These are phyloP conservation scores for Marsdenia floribunda DNA, from an alignment of 257 asterid species.

Conservation along the genomic window DNA sequence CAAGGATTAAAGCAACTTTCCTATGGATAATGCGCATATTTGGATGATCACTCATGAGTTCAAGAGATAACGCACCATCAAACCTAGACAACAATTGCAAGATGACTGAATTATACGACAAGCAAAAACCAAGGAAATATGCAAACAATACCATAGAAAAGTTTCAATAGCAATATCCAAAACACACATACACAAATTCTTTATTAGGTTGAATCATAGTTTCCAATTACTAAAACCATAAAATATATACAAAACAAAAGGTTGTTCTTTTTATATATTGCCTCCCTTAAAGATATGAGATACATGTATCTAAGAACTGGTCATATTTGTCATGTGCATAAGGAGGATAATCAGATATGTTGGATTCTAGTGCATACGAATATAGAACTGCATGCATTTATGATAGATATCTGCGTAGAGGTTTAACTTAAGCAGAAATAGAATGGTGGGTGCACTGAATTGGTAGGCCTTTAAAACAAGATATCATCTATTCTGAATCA, in stretches of 20 bases:
- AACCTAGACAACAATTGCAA: slow-evolving; percentile 56
- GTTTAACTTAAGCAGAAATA: background rate
- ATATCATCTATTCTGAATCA: background rate
- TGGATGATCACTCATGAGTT: slow-evolving; percentile 75
- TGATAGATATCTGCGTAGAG: background rate
- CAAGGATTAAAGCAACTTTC: slow-evolving; percentile 92
- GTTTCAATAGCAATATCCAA: background rate
- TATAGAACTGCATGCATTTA: background rate
- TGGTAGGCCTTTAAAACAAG: background rate
- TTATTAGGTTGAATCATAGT: background rate
- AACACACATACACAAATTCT: background rate
- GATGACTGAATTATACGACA: background rate
- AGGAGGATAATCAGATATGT: background rate
- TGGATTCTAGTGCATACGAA: background rate
- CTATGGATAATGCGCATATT: slow-evolving; percentile 91
- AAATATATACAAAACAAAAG: background rate
- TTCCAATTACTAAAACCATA: background rate
- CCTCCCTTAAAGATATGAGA: background rate
- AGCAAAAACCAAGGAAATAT: background rate
- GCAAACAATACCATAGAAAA: background rate
- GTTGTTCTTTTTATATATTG: background rate
- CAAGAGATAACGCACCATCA: slow-evolving; percentile 81
- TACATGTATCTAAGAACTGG: background rate
- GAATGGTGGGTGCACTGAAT: background rate
- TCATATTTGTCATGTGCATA: background rate